Base-by-base conservation (phyloP, 1,139 yeast genomes). In the Zhuliangozyma parablackwelliae region DNA sequence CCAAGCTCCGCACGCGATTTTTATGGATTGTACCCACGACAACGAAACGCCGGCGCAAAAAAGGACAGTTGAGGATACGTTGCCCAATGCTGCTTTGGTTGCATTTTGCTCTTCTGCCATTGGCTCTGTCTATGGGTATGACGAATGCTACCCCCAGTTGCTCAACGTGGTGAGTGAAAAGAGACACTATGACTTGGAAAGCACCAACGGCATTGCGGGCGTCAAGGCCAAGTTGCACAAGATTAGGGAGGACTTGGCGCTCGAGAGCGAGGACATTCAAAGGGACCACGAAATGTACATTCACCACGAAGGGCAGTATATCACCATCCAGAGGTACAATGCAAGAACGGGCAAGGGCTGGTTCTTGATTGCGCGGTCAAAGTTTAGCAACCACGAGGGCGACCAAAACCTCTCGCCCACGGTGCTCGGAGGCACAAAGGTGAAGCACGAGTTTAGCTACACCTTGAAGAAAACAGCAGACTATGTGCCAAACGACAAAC, bases 21-120 rank as follows among this genome's bases (percentile, higher is more conserved):
- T 92, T 52, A 90, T 92, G 97, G 98, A 92, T 57, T 90, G 97
- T 53, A 90, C 97, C 3, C 98, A 92, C 59, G 98, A 92, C 59
- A 92, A 92, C 54, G 94, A 88, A 59, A 82, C 80, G 28, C 96
- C 97, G 3, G 74, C 73, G 30, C 95, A 90, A 51, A 88, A 85
- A 62, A 77, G 97, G 56, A 89, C 96, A 0, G 83, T 88, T 1
- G 96, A 90, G 56, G 98, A 92, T 54, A 89, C 97, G 0, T 69
- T 92, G 34, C 95, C 97, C 10, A 92, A 84, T 48, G 97, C 97
- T 3, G 98, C 97, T 0, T 68, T 92, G 38, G 97, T 92, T 5
- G 82, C 97, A 0, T 78, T 92, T 59, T 90, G 97, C 49, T 82
- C 95, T 1, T 86, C 95, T 37, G 96, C 97, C 2, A 84, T 89